Evolutionary conservation across 163 green algal genomes (phyloP).

Genomic region (Prototheca wickerhamii): DNA sequence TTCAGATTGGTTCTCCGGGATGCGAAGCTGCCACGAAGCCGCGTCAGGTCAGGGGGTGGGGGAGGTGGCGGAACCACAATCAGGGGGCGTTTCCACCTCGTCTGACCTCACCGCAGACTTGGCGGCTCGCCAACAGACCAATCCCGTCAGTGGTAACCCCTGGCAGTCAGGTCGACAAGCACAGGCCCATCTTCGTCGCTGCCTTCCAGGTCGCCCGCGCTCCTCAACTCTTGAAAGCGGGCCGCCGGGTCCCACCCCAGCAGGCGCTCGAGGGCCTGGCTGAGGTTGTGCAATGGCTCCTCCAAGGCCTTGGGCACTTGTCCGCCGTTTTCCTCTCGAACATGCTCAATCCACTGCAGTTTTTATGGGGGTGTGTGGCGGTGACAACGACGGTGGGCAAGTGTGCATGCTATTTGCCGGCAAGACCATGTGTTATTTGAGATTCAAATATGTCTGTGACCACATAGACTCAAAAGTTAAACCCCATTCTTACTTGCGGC

Average conservation of each 20-base stretch:
- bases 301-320: neutral
- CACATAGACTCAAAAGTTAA: neutral
- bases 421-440: neutral
- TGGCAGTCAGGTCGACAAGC: neutral
- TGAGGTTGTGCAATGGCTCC: neutral
- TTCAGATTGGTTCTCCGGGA: too few species aligned
- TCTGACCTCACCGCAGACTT: too few species aligned
- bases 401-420: neutral
- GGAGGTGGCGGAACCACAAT: too few species aligned
- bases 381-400: neutral
- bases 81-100: too few species aligned
- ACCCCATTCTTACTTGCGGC: conserved; percentile 5
- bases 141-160: neutral
- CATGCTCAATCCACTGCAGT: conserved; percentile 11
- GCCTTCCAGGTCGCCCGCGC: neutral
- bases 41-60: too few species aligned
- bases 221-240: neutral
- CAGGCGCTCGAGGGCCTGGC: neutral
- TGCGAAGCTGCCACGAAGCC: too few species aligned
- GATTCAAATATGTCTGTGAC: too few species aligned
- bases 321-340: conserved; percentile 1
- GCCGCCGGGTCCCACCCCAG: neutral
- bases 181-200: too few species aligned
- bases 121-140: too few species aligned
- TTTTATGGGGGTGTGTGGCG: neutral